Evolutionary conservation across 1,284 basidiomycete genomes (phyloP), one percentile per base, ranked within the genome.

Genomic region (Sanghuangporus weigelae): DNA sequence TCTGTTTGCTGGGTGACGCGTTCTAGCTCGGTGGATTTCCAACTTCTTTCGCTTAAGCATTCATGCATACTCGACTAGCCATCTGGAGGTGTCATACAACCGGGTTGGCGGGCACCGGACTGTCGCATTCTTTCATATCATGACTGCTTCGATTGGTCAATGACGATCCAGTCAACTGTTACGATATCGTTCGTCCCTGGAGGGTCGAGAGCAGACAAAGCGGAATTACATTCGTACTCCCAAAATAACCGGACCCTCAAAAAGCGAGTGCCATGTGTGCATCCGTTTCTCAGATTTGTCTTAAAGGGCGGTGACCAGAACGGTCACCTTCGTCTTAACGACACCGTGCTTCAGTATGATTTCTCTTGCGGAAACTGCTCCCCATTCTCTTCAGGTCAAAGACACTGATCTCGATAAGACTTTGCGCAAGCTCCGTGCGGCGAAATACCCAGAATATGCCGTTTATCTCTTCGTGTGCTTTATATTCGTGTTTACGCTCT

Each of bases 391-490:
- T 46, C 21, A 36, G 31, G 14, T 23, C 16, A 10, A 12, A 31
- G 35, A 54, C 53, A 59, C 57, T 4, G 39, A 31, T 16, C 35
- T 44, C 21, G 26, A 56, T n/a, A 56, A 35, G 16, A 54, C 46
- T 7, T 31, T 56, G 23, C 40, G 54, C 23, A 36, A 35, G 11
- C 46, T 62, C 31, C 42, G 35, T 23, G 42, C 54, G 2, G 12
- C 21, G 21, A 36, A 48, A 31, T 63, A 59, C 42, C 63, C 63
- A 5, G 44, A 59, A 31, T 63, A 63, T 23, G 48, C 48, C 10
- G 53, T 60, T 21, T 63, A 60, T 44, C 58, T 63, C 39, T 21
- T 60, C 23, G 51, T 46, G 8, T 53, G 36, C n/a, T 38, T 56
- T 21, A 54, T 63, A 38, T 54, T 59, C 57, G 38, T 56, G 7